Evolutionary conservation across 176 grass and related monocot genomes (phyloP).

Genomic region (Zoysia pacifica): DNA sequence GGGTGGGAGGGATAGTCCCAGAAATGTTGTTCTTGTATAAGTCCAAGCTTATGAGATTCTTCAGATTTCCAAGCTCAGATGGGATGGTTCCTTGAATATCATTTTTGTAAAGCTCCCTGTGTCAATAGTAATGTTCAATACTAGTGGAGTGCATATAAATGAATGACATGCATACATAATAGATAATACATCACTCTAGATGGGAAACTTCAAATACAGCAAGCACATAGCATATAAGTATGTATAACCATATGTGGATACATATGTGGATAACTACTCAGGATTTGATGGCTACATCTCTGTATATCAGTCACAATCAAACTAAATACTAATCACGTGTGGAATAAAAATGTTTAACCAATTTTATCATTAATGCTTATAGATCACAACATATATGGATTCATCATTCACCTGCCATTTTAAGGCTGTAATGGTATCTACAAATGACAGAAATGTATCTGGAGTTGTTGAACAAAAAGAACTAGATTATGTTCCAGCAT

Average conservation of each 20-base stretch:
- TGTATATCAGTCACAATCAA: too few relatives aligned
- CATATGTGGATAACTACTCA: too few relatives aligned
- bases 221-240: background rate
- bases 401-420: too few relatives aligned
- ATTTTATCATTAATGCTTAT: too few relatives aligned
- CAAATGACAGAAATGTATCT: background rate
- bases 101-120: constrained; percentile 98
- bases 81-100: constrained; percentile 86
- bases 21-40: constrained; percentile 96
- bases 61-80: constrained; percentile 76
- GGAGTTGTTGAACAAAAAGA: background rate
- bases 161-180: background rate
- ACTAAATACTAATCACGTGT: too few relatives aligned
- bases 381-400: too few relatives aligned
- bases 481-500: too few relatives aligned
- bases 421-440: too few relatives aligned
- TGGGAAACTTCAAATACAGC: constrained; percentile 12
- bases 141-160: constrained; percentile 10
- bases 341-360: too few relatives aligned
- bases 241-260: too few relatives aligned
- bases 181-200: constrained; percentile 1
- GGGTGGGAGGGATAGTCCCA: constrained; percentile 66
- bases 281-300: too few relatives aligned
- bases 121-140: constrained; percentile 35
- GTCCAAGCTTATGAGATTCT: constrained; percentile 92